Conservation (phyloP, 1,284 basidiomycete genomes). For the Cutaneotrichosporon cutaneum region DNA sequence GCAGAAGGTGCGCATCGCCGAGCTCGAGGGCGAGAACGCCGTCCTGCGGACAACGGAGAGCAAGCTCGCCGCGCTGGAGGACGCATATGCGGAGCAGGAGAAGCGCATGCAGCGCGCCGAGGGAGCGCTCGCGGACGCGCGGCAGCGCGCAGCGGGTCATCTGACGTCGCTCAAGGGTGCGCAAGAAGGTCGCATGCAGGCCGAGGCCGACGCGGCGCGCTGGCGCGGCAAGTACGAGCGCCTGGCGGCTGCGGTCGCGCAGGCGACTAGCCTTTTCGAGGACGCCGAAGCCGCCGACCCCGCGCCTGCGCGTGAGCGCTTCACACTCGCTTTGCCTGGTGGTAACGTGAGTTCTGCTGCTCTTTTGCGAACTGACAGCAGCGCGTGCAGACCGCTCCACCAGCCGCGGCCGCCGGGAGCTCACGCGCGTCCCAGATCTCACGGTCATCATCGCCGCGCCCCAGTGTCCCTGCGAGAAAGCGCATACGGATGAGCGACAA, state of each 20-base stretch:
- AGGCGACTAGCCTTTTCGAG: background rate
- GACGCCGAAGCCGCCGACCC: background rate
- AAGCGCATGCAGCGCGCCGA: background rate
- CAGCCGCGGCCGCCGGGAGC: background rate
- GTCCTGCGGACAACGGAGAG: slow-evolving; percentile 38
- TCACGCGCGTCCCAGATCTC: background rate
- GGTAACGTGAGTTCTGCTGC: background rate
- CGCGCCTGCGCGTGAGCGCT: background rate
- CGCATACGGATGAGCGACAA: slow-evolving; percentile 6
- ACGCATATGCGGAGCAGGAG: slow-evolving; percentile 20
- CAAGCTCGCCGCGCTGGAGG: slow-evolving; percentile 37
- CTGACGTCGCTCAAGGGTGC: background rate
- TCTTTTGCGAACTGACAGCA: background rate
- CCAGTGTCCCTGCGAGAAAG: background rate
- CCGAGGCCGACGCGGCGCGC: slow-evolving; percentile 9
- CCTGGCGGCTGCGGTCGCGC: background rate
- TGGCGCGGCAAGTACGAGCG: slow-evolving; percentile 15
- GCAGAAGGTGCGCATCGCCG: slow-evolving; percentile 38
- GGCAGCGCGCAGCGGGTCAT: slow-evolving; percentile 9
- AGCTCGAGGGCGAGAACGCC: slow-evolving; percentile 39
- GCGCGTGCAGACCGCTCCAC: background rate
- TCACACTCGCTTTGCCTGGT: background rate
- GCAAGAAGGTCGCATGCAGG: slow-evolving; percentile 6
- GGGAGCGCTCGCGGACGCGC: slow-evolving; percentile 19
- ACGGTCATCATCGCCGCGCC: background rate